Conservation (phyloP, 2,329 filamentous ascomycete species). For the Penicillium sclerotigenum region DNA sequence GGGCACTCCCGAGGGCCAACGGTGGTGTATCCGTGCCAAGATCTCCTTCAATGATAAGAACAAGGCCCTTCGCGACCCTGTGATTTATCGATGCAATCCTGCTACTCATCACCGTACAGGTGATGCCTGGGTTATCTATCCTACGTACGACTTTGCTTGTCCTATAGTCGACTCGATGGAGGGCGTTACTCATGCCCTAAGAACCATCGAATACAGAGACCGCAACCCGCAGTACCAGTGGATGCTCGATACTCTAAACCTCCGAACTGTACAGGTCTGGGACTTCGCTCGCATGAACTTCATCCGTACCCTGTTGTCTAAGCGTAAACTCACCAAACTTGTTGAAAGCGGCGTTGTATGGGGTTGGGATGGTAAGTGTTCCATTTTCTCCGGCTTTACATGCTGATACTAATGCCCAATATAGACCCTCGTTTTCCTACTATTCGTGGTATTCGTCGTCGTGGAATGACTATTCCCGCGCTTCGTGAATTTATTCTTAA, state of each 20-base stretch:
- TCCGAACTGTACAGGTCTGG: slow-evolving; percentile 50
- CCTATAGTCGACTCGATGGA: slow-evolving; percentile 62
- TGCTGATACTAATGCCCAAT: not conserved
- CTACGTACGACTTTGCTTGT: slow-evolving; percentile 65
- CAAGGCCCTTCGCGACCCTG: slow-evolving; percentile 91
- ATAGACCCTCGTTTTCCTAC: slow-evolving; percentile 49
- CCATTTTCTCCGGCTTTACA: not conserved
- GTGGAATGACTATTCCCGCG: slow-evolving; percentile 49
- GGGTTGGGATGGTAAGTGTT: slow-evolving; percentile 46
- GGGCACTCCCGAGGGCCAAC: slow-evolving; percentile 71
- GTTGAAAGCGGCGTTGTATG: slow-evolving; percentile 49
- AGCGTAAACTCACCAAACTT: slow-evolving; percentile 51
- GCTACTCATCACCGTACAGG: slow-evolving; percentile 61
- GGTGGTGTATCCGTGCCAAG: slow-evolving; percentile 92
- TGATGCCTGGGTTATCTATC: slow-evolving; percentile 63
- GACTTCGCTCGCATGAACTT: slow-evolving; percentile 55
- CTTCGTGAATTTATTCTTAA: slow-evolving; percentile 50
- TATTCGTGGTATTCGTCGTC: slow-evolving; percentile 49
- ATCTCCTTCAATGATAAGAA: slow-evolving; percentile 89
- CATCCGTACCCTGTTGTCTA: slow-evolving; percentile 50
- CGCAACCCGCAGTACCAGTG: slow-evolving; percentile 52
- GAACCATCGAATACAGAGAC: slow-evolving; percentile 59
- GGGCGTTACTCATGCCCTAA: slow-evolving; percentile 62
- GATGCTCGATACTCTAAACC: slow-evolving; percentile 48
- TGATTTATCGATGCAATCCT: slow-evolving; percentile 92